Evolutionary conservation across 169 alveolate species (phyloP), one percentile per base, ranked within the genome.

Genomic region (Babesia microti): DNA sequence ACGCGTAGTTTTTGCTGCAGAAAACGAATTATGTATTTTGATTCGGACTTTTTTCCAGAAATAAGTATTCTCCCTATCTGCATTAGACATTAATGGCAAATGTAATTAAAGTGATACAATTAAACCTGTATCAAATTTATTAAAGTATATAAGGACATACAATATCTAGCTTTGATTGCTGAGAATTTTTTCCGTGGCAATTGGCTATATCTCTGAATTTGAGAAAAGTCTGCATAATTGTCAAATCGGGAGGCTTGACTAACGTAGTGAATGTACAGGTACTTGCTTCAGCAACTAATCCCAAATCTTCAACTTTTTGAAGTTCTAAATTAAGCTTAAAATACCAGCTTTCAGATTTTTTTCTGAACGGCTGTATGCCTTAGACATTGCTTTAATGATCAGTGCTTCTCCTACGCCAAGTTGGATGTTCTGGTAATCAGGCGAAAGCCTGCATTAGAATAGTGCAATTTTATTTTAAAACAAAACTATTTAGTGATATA

Each of bases 351-450:
- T 93, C 19, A 95, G 65, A 56, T 83, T 57, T 42, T 81, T 71
- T 39, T 85, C 94, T 1, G 95, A 71, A 45, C 81, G 76, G 12
- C 97, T 97, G 42, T 89, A 85, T 6, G 94, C 89, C 50, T 87
- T 94, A 22, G 97, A 84, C 50, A 92, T 91, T 1, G 97, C 89
- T 73, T 91, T 92, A 27, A 88, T 67, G 11, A 93, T 58, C 39
- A 91, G 61, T 49, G 93, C 89, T 26, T 90, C 91, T 0, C 99
- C 99, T 21, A 95, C 91, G 6, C 99, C 99, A 23, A 91, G 73
- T 52, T 95, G 98, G 3, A 78, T 79, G 24, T 88, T 89, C 58
- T 81, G 85, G 67, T 91, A 93, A 48, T 92, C 98, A 9, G 99
- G 97, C 14, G 93, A 93, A n/a, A 94, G 35, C 27, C 75, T 63